Percentiles rank a stretch among this genome's conserved stretches.
phyloP scores from a whole-genome alignment of 192 early-diverging fungal species.

The Umbelopsis sp. region DNA sequence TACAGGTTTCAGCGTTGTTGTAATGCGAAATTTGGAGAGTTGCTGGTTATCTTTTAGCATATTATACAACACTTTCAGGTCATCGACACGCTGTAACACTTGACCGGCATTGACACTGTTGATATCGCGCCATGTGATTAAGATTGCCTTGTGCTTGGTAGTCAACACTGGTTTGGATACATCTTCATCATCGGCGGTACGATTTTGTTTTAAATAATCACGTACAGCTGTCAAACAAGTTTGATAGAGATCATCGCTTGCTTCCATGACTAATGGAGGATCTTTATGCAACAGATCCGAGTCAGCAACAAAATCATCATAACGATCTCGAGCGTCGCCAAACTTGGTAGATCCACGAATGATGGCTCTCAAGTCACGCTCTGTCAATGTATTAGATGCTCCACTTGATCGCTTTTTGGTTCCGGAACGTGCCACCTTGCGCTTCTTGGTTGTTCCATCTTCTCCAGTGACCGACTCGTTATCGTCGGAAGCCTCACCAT shows the following conservation, averaged over 20 bases:
- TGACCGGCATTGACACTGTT: constrained; percentile 84
- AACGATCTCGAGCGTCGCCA: constrained; percentile 80
- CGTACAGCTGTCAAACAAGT: constrained; percentile 62
- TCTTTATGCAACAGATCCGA: constrained; percentile 76
- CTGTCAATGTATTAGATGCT: constrained; percentile 49
- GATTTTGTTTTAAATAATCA: constrained; percentile 34
- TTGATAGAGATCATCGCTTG: constrained; percentile 44
- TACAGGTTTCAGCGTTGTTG: constrained; percentile 74
- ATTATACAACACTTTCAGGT: constrained; percentile 65
- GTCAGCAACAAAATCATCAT: constrained; percentile 81
- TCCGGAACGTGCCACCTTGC: background rate
- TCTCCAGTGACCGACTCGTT: constrained; percentile 28
- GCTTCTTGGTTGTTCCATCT: constrained; percentile 31
- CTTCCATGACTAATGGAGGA: constrained; percentile 42
- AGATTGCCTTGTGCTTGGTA: constrained; percentile 73
- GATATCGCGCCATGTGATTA: constrained; percentile 64
- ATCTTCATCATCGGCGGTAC: constrained; percentile 35
- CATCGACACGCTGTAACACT: constrained; percentile 70
- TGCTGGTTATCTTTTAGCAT: constrained; percentile 60
- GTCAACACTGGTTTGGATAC: background rate
- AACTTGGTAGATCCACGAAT: constrained; percentile 79
- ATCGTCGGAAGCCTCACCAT: constrained; percentile 23
- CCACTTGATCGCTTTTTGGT: constrained; percentile 28
- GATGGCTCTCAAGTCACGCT: constrained; percentile 86
- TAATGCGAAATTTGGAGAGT: constrained; percentile 73